Conservation (phyloP, 768 basidiomycete genomes). For the Rhizopogon vinicolor region DNA sequence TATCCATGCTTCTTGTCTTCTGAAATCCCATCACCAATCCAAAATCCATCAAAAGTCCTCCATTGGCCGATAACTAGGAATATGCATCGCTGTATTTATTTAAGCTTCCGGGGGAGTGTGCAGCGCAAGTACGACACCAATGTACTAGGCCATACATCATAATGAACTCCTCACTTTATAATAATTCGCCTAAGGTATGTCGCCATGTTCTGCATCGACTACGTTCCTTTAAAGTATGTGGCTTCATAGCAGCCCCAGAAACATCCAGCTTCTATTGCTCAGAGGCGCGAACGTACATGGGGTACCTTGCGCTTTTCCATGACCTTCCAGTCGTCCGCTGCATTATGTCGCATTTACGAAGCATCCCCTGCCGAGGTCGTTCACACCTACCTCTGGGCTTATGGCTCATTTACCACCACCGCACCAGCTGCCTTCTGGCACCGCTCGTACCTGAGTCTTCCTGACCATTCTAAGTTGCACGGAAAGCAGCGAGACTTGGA, state of each 20-base stretch:
- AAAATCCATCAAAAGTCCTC: background rate
- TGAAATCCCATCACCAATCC: background rate
- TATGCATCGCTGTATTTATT: background rate
- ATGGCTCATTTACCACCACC: slow-evolving; percentile 38
- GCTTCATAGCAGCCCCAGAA: background rate
- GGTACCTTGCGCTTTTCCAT: slow-evolving; percentile 19
- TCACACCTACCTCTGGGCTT: slow-evolving; percentile 19
- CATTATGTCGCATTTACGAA: slow-evolving; percentile 16
- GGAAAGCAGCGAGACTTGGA: background rate
- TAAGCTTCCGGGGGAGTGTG: background rate
- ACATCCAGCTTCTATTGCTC: background rate
- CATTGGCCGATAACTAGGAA: background rate
- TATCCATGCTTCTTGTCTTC: no score
- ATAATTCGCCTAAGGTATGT: background rate
- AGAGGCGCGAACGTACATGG: slow-evolving; percentile 2
- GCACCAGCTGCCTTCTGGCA: slow-evolving; percentile 27
- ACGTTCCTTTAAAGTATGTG: background rate
- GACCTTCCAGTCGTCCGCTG: slow-evolving; percentile 18
- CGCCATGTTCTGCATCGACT: no score
- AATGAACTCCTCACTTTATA: background rate
- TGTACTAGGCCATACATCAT: background rate
- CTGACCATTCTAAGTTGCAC: slow-evolving; percentile 3
- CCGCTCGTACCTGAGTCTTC: slow-evolving; percentile 13
- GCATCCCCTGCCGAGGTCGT: slow-evolving; percentile 16
- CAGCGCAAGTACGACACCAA: background rate